Percentiles rank a stretch among this genome's conserved stretches.
These are phyloP conservation scores for Skeletonema menzelii DNA, from an alignment of 108 stramenopile genomes.

Conservation along the genomic window DNA sequence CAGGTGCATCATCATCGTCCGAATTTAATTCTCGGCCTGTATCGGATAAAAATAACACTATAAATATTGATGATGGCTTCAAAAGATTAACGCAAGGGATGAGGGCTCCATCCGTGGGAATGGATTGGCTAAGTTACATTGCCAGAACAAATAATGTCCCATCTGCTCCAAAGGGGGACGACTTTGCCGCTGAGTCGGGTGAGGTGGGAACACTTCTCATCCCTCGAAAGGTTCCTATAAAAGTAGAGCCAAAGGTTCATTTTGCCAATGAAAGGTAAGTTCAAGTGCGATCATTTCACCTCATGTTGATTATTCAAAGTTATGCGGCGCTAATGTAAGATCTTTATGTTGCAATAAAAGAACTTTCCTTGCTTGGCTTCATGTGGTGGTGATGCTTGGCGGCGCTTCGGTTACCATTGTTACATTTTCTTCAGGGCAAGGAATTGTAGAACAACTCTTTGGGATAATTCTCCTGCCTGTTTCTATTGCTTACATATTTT, in stretches of 20 bases:
- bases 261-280: conserved; percentile 60
- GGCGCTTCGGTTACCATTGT: conserved; percentile 44
- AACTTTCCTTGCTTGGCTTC: conserved; percentile 76
- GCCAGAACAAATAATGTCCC: background rate
- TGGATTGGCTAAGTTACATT: conserved; percentile 26
- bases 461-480: conserved; percentile 61
- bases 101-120: conserved; percentile 33
- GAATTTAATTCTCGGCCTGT: conserved; percentile 24
- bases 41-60: background rate
- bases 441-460: conserved; percentile 38
- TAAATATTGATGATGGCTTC: background rate
- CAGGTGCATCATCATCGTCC: background rate
- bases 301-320: too few relatives aligned
- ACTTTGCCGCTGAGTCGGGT: conserved; percentile 1
- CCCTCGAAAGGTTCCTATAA: conserved; percentile 52
- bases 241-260: conserved; percentile 71
- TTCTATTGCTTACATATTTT: conserved; percentile 49
- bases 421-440: conserved; percentile 16
- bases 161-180: background rate
- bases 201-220: conserved; percentile 41
- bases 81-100: background rate
- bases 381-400: conserved; percentile 38
- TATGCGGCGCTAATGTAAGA: background rate
- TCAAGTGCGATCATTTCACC: too few relatives aligned
- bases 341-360: conserved; percentile 63